These are phyloP conservation scores for Trichosporon sp. DNA, from an alignment of 1,284 basidiomycete species.

Conservation along the genomic window DNA sequence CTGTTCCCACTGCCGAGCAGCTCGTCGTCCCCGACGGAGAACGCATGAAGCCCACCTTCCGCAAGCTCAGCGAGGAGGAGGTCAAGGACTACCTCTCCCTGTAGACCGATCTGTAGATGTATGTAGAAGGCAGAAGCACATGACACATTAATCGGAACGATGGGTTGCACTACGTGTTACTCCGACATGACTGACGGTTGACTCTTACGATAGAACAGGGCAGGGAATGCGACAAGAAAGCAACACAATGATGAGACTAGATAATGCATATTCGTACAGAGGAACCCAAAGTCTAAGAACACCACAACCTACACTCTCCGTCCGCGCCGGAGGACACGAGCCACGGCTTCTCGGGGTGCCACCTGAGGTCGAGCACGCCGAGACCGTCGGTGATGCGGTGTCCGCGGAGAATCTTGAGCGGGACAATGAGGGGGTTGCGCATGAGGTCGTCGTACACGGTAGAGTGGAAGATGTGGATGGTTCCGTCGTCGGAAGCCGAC, in stretches of 20 bases:
- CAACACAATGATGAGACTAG: not conserved
- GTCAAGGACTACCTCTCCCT: conserved; percentile 80
- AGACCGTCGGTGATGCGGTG: conserved; percentile 82
- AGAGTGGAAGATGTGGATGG: conserved; percentile 94
- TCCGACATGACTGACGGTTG: not conserved
- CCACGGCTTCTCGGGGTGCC: conserved; percentile 91
- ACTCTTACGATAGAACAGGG: not conserved
- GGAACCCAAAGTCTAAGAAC: conserved; percentile 42
- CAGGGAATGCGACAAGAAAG: not conserved
- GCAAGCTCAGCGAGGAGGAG: conserved; percentile 91
- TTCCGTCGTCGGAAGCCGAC: conserved; percentile 93
- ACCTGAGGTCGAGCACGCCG: conserved; percentile 86
- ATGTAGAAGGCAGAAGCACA: conserved; percentile 22
- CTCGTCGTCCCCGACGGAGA: conserved; percentile 70
- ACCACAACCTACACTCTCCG: conserved; percentile 84
- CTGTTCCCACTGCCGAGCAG: conserved; percentile 77
- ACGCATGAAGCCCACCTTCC: conserved; percentile 80
- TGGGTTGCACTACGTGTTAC: not conserved
- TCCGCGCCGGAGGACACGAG: conserved; percentile 90
- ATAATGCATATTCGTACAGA: conserved; percentile 19
- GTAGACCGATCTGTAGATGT: conserved; percentile 37
- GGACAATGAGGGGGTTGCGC: conserved; percentile 95
- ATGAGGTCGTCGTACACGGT: conserved; percentile 91
- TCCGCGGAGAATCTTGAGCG: conserved; percentile 91
- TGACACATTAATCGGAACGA: conserved; percentile 5